These are phyloP conservation scores for Schoenoplectus triqueter DNA, from an alignment of 202 grass and related monocot species.

Conservation along the genomic window DNA sequence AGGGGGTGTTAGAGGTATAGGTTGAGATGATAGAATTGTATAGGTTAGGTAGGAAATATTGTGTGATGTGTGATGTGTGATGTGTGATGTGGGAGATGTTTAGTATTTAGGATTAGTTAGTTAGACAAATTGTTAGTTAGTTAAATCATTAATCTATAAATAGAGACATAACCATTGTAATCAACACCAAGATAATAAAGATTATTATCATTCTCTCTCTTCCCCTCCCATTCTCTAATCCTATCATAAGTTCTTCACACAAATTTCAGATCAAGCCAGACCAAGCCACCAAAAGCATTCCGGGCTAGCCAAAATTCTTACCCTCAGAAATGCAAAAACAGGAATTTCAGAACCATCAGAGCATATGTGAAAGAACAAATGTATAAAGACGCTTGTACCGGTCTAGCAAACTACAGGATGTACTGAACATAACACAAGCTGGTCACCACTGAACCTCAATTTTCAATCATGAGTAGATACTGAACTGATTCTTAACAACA, in stretches of 20 bases:
- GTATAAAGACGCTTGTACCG: neutral
- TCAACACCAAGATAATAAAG: no score
- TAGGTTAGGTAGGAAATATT: no score
- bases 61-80: no score
- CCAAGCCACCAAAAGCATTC: slow-evolving; percentile 6
- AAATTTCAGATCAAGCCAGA: neutral
- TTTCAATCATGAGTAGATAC: slow-evolving; percentile 6
- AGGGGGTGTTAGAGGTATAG: no score
- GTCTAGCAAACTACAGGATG: slow-evolving; percentile 13
- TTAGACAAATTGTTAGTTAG: no score
- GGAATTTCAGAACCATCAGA: neutral
- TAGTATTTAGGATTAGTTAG: no score
- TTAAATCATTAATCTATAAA: no score
- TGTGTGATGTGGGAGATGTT: no score
- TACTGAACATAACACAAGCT: slow-evolving; percentile 13
- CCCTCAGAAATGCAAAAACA: neutral
- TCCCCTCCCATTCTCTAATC: no score
- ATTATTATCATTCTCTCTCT: no score
- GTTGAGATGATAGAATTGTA: no score
- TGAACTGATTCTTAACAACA: neutral
- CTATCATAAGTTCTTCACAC: neutral
- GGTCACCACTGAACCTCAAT: neutral
- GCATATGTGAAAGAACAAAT: neutral
- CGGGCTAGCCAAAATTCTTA: neutral
- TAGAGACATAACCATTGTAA: no score